Evolutionary conservation across 2,329 filamentous ascomycete genomes (phyloP), one percentile per base, ranked within the genome.

Genomic region (Colletotrichum endophyticum): DNA sequence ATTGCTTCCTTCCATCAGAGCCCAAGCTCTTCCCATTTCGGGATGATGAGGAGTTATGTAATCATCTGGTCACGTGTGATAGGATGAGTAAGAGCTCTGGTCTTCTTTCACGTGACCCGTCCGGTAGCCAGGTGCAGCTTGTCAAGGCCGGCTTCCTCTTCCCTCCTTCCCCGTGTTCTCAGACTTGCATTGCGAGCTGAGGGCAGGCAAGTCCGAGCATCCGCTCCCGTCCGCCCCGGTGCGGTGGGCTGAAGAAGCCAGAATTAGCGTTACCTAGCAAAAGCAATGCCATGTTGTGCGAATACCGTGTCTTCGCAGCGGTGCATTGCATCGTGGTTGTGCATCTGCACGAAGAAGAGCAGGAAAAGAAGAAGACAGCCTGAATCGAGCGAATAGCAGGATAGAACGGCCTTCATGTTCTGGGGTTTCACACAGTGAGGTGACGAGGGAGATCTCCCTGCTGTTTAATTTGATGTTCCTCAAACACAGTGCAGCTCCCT

Each of bases 401-500:
- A 59, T 6, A 27, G 56, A 22, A 59, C 13, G 22, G 25, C 27
- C 56, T 25, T 25, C 44, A 13, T 13, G n/a, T 5, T 53, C n/a
- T 25, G 44, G 44, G 44, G 6, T 13, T 53, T 53, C 44, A 22
- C 44, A 53, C n/a, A 53, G 44, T 53, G 44, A 53, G 44, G 5
- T 22, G n/a, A 11, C 28, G 44, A 53, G 44, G 62, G 34, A 44
- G 12, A 66, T 53, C 22, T 66, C 68, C 61, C 28, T 66, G 61
- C 61, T 44, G 59, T 64, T 64, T 61, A 73, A 75, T 63, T 73
- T 15, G n/a, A 59, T 44, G 70, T 32, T 30, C 32, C 34, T 49
- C 59, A 73, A 66, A 69, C 64, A 66, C 59, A 74, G 70, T 74
- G 64, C 70, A 59, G 19, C 32, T 69, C 32, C 9, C n/a, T 30